Percentiles rank a stretch among this genome's conserved stretches.
phyloP scores from a whole-genome alignment of 2,329 filamentous ascomycete species.

The Trichoderma aggressivum region DNA sequence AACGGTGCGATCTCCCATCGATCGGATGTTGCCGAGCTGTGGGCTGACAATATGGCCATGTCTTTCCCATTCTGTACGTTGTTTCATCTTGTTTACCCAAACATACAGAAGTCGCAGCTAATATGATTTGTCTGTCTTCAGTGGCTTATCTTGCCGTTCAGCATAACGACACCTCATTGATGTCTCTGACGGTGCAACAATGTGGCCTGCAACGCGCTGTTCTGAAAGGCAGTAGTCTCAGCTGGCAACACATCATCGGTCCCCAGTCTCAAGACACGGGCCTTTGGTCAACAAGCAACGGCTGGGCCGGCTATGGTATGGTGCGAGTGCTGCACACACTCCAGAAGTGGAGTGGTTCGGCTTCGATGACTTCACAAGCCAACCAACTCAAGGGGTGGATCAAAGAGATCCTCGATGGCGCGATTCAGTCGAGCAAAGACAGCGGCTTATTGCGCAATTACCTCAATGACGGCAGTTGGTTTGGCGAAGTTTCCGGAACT shows the following conservation, averaged over 20 bases:
- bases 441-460: constrained; percentile 18
- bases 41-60: constrained; percentile 22
- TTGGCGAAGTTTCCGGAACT: constrained; percentile 20
- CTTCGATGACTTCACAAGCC: not conserved
- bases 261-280: constrained; percentile 20
- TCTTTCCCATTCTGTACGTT: constrained; percentile 21
- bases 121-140: not conserved
- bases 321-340: constrained; percentile 20
- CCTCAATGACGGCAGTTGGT: constrained; percentile 19
- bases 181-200: constrained; percentile 15
- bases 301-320: constrained; percentile 21
- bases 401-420: constrained; percentile 21
- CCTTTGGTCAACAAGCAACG: constrained; percentile 21
- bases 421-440: constrained; percentile 7
- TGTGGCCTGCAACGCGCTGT: constrained; percentile 19
- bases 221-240: constrained; percentile 18
- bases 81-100: not conserved
- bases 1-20: constrained; percentile 21
- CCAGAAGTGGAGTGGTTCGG: constrained; percentile 19
- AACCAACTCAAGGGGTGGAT: constrained; percentile 18
- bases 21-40: constrained; percentile 19
- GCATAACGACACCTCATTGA: constrained; percentile 13
- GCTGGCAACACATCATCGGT: constrained; percentile 22
- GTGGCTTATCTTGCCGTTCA: constrained; percentile 14
- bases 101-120: not conserved